A percentile compares a stretch with the other conserved stretches of the same genome.
These are phyloP conservation scores for Penicillium sp. DNA, from an alignment of 2,329 filamentous ascomycete genomes.

Conservation along the genomic window DNA sequence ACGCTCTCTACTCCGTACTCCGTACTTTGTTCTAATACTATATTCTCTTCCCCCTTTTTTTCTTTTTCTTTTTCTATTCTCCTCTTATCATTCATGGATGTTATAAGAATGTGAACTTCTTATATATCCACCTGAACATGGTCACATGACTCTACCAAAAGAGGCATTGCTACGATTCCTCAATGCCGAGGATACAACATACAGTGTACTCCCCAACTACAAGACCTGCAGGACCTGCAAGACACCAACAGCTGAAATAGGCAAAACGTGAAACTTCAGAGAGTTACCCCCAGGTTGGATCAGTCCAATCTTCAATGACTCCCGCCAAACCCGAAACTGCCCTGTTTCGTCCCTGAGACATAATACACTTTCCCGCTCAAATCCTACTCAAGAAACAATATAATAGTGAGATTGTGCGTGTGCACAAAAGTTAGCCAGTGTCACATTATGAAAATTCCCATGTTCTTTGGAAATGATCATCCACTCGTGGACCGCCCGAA, in stretches of 20 bases:
- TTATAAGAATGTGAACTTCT: not conserved
- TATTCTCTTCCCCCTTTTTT: not conserved
- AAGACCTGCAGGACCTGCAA: not conserved
- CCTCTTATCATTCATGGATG: not conserved
- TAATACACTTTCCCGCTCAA: not conserved
- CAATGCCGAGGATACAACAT: not conserved
- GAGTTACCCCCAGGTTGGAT: not conserved
- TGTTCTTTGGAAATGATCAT: not conserved
- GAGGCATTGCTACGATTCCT: not conserved
- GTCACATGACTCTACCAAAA: slow-evolving; percentile 5
- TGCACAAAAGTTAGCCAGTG: not conserved
- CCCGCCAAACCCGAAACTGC: slow-evolving; percentile 2
- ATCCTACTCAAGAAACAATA: not conserved
- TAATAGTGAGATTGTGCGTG: not conserved
- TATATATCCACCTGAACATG: not conserved
- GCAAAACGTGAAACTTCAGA: not conserved
- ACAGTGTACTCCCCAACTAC: not conserved
- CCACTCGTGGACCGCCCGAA: not conserved
- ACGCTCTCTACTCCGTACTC: not conserved
- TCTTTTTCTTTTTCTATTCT: not conserved
- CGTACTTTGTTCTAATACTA: not conserved
- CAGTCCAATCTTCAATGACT: not conserved
- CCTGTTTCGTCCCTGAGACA: slow-evolving; percentile 1
- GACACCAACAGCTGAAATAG: not conserved
- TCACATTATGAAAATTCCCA: not conserved